Evolutionary conservation across 371 early-diverging fungal species (phyloP).

Genomic region (Mortierella sp.): DNA sequence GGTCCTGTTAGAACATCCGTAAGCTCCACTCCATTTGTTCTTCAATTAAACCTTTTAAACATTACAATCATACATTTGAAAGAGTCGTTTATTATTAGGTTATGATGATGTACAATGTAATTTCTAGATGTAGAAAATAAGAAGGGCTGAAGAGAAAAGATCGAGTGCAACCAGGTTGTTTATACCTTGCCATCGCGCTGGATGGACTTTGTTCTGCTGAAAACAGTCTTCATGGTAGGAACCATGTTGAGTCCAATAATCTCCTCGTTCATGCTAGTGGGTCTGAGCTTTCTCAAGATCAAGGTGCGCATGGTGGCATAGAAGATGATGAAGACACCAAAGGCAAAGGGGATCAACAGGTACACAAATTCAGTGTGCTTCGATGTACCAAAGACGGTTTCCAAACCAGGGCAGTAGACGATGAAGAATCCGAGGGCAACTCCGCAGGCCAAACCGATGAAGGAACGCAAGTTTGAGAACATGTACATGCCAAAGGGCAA

Average conservation of each 20-base stretch:
- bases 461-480: slow-evolving; percentile 83
- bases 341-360: slow-evolving; percentile 85
- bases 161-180: background rate
- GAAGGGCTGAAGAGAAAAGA: background rate
- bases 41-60: background rate
- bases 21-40: background rate
- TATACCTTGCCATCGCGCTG: slow-evolving; percentile 17
- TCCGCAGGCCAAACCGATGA: slow-evolving; percentile 75
- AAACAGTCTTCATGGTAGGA: slow-evolving; percentile 64
- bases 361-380: slow-evolving; percentile 72
- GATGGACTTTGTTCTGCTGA: slow-evolving; percentile 40
- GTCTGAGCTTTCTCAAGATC: slow-evolving; percentile 66
- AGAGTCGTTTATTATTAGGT: background rate
- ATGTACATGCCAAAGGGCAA: slow-evolving; percentile 86
- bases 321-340: slow-evolving; percentile 81
- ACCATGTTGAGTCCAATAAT: slow-evolving; percentile 84
- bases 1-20: background rate
- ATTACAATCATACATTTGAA: background rate
- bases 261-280: slow-evolving; percentile 77
- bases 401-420: slow-evolving; percentile 87
- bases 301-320: slow-evolving; percentile 78
- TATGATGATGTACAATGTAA: slow-evolving; percentile 19
- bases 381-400: slow-evolving; percentile 77
- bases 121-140: background rate
- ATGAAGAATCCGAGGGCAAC: slow-evolving; percentile 73